Percentiles rank a stretch among this genome's conserved stretches.
Evolutionary conservation across 2,329 filamentous ascomycete genomes (phyloP).

Genomic region (Epicoccum sorghinum): DNA sequence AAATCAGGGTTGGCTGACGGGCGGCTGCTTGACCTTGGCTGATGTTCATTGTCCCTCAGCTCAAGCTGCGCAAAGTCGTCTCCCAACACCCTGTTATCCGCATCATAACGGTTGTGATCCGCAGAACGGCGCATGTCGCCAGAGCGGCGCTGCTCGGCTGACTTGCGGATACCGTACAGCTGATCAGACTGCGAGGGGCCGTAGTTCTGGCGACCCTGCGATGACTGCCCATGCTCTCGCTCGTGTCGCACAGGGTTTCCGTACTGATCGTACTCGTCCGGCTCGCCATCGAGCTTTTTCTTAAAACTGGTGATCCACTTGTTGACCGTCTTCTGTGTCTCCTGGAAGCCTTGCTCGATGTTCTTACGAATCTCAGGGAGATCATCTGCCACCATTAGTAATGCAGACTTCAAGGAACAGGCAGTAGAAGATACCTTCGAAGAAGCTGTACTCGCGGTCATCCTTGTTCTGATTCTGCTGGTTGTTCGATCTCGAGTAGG

Average conservation of each 20-base stretch:
- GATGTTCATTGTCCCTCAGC: constrained; percentile 66
- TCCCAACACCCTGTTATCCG: constrained; percentile 85
- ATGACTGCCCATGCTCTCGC: constrained; percentile 18
- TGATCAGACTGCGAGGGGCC: constrained; percentile 49
- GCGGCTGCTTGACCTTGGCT: constrained; percentile 60
- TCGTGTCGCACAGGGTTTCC: constrained; percentile 46
- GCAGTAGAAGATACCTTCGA: constrained; percentile 65
- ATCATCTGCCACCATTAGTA: constrained; percentile 64
- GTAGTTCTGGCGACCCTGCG: constrained; percentile 47
- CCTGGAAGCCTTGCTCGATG: constrained; percentile 89
- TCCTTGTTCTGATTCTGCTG: constrained; percentile 21
- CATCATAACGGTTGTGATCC: constrained; percentile 91
- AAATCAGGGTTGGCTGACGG: constrained; percentile 77
- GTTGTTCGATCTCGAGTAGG: constrained; percentile 29
- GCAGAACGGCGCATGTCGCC: constrained; percentile 76
- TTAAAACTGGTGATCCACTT: constrained; percentile 89
- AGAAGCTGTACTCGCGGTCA: constrained; percentile 80
- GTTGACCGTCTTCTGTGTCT: constrained; percentile 93
- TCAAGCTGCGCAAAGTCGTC: constrained; percentile 82
- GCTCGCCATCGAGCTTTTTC: constrained; percentile 91
- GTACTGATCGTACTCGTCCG: constrained; percentile 67
- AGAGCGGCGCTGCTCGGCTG: constrained; percentile 64
- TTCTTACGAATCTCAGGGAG: constrained; percentile 92
- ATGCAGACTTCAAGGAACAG: not conserved
- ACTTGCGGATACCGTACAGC: constrained; percentile 48